These are phyloP conservation scores for Chara braunii DNA, from an alignment of 139 green algal species.

Conservation along the genomic window DNA sequence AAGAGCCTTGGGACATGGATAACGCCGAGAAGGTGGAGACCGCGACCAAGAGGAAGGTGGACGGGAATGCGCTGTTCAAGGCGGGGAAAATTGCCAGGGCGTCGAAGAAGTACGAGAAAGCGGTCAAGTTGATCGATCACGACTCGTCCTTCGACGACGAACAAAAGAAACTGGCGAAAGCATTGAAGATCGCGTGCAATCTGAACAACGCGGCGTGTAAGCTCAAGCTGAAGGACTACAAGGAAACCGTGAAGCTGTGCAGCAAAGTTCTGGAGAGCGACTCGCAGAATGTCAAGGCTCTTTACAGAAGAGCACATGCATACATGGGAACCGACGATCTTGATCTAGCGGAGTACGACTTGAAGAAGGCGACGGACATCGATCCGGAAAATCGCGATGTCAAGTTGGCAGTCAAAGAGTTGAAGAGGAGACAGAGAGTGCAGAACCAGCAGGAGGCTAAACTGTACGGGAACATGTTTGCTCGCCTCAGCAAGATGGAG, in stretches of 20 bases:
- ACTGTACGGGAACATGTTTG: slow-evolving; percentile 42
- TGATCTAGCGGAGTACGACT: slow-evolving; percentile 26
- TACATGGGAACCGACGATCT: slow-evolving; percentile 30
- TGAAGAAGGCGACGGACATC: slow-evolving; percentile 33
- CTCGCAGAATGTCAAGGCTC: slow-evolving; percentile 80
- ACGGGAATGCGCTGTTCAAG: slow-evolving; percentile 85
- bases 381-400: slow-evolving; percentile 39
- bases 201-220: slow-evolving; percentile 78
- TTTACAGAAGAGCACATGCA: slow-evolving; percentile 78
- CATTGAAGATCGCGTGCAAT: slow-evolving; percentile 61
- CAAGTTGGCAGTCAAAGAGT: neutral
- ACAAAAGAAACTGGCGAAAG: slow-evolving; percentile 44
- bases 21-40: slow-evolving; percentile 72
- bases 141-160: slow-evolving; percentile 46
- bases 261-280: slow-evolving; percentile 77
- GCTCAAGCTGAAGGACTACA: slow-evolving; percentile 64
- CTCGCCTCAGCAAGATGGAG: slow-evolving; percentile 21
- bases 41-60: slow-evolving; percentile 66
- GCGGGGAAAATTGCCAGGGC: slow-evolving; percentile 59
- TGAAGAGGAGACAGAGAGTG: slow-evolving; percentile 27
- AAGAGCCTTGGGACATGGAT: slow-evolving; percentile 85
- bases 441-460: slow-evolving; percentile 39
- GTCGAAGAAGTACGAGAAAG: slow-evolving; percentile 58
- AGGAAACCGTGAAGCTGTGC: slow-evolving; percentile 51
- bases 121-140: slow-evolving; percentile 52